Base-by-base conservation (phyloP, 2,329 filamentous ascomycete genomes). In the Colletotrichum tamarilloi region DNA sequence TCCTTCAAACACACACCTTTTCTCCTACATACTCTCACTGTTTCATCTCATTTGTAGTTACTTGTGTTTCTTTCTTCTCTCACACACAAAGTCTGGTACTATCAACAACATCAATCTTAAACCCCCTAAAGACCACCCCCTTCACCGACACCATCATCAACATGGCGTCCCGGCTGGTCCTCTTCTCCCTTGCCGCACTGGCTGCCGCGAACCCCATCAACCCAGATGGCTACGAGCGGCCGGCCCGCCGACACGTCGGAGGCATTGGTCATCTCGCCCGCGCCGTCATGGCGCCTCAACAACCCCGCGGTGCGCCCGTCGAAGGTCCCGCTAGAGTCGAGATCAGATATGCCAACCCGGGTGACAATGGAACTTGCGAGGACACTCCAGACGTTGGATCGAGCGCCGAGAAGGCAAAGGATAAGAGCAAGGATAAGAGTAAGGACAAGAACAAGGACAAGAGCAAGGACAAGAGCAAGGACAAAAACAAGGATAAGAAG, bases 101-200 rank as follows among this genome's bases (percentile, higher is more conserved):
- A 62, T 57, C 42, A 52, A 52, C 8, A 12, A 9, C 11, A 5
- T 19, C 3, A 49, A n/a, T 7, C 42, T 4, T 8, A 19, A 1
- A 35, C 38, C 7, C 24, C 16, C n/a, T 22, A 22, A 32, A 38
- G 57, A 38, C 14, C 24, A 12, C 35, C 7, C 56, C 19, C n/a
- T 9, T 35, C 30, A 56, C 12, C 28, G 28, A 28, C 5, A 63
- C 19, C 28, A 72, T 16, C 38, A 49, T 22, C 38, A 72, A 30
- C 52, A 72, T 72, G 69, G 69, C 64, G 5, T 72, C 64, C 58
- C 67, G 69, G 57, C 58, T 72, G 69, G 58, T 72, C 69, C 57
- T 72, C 30, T 72, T 63, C 52, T 52, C 69, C n/a, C 69, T 72
- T 63, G 69, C 69, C 69, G 69, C 64, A 30, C 69, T 72, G 69